Conservation (phyloP, 129 eudicot genomes). For the Lactuca sativa region DNA sequence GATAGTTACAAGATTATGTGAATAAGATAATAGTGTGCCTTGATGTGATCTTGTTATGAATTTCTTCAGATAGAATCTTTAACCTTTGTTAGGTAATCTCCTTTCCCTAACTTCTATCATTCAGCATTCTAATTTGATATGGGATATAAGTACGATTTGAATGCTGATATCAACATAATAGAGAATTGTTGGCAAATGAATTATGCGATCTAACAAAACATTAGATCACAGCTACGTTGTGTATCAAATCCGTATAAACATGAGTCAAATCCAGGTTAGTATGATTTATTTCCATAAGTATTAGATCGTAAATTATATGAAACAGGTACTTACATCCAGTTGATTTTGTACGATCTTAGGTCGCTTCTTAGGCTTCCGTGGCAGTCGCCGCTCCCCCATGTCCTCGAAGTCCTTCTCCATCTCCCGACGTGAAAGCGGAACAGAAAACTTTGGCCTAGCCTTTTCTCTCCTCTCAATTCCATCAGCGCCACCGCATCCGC, state of each 20-base stretch:
- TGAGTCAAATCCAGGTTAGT: not conserved
- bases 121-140: constrained; percentile 3
- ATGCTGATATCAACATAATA: not conserved
- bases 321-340: constrained; percentile 54
- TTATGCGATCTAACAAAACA: constrained; percentile 12
- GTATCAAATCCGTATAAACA: not conserved
- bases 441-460: constrained; percentile 57
- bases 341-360: constrained; percentile 54
- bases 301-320: not conserved
- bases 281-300: not conserved
- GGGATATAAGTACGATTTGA: not conserved
- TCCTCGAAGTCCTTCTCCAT: constrained; percentile 76
- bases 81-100: not conserved
- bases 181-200: not conserved
- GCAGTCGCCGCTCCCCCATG: constrained; percentile 50
- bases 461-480: constrained; percentile 37
- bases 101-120: not conserved
- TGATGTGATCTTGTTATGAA: not conserved
- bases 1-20: not conserved
- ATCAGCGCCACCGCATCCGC: not conserved
- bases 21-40: not conserved
- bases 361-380: constrained; percentile 73
- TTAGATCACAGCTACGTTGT: constrained; percentile 12
- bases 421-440: constrained; percentile 55
- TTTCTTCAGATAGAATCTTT: not conserved